phyloP scores from a whole-genome alignment of 78 protist genomes.

The Polysphondylium violaceum region DNA sequence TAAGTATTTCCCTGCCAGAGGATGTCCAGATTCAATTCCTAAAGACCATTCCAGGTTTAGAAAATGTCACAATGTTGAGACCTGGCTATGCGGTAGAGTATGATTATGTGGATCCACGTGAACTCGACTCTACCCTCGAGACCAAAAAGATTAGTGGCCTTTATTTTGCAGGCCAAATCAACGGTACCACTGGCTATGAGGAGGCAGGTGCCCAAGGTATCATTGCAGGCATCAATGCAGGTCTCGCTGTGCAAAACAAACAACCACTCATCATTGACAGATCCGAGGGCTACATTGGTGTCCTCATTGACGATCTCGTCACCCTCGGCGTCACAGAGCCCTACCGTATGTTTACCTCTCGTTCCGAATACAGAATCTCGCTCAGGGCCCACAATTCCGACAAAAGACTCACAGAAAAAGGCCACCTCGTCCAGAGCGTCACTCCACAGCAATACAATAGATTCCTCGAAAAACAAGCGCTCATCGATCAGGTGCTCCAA shows the following conservation, averaged over 20 bases:
- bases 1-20: constrained; percentile 91
- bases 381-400: constrained; percentile 96
- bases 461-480: background rate
- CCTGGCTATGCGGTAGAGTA: constrained; percentile 97
- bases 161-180: constrained; percentile 96
- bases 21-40: constrained; percentile 86
- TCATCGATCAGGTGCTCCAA: background rate
- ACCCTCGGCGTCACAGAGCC: constrained; percentile 93
- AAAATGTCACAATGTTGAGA: constrained; percentile 57
- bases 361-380: constrained; percentile 88
- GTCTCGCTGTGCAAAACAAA: background rate
- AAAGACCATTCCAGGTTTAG: constrained; percentile 89
- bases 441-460: background rate
- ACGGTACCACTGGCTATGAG: constrained; percentile 97
- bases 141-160: constrained; percentile 86
- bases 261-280: constrained; percentile 77
- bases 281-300: constrained; percentile 92
- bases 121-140: constrained; percentile 85
- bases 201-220: constrained; percentile 93
- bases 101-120: constrained; percentile 93
- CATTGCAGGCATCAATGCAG: constrained; percentile 96
- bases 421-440: background rate
- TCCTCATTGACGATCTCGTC: constrained; percentile 94
- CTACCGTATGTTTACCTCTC: constrained; percentile 96
- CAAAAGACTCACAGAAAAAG: constrained; percentile 84